Evolutionary conservation across 768 basidiomycete genomes (phyloP), one percentile per base, ranked within the genome.

Genomic region (Lyophyllum shimeji): DNA sequence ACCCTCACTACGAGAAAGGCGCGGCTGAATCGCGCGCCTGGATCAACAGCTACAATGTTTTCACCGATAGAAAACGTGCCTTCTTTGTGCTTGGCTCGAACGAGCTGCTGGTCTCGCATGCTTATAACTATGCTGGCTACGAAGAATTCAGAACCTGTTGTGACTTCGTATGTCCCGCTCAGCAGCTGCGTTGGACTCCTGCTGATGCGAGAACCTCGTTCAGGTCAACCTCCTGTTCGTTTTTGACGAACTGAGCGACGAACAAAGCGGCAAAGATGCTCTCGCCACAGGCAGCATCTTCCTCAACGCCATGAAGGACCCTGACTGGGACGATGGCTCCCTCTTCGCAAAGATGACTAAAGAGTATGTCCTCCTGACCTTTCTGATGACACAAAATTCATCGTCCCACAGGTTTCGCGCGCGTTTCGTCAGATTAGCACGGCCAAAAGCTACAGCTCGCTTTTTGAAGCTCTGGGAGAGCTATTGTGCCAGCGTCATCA

Each of bases 211-310:
- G 21, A 21, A 27, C 48, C 29, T 12, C 39, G 45, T 29, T 37
- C 40, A 79, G 79, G 73, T 85, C 56, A 85, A 87, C 62, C 70
- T 83, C 12, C 76, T 88, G 25, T 87, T 85, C 70, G 81, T 83
- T 55, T 75, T 86, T 47, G 87, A 88, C 67, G 86, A 87, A 68
- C 76, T 85, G 51, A 86, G 83, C 66, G 85, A 87, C 59, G 84
- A 86, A 55, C 86, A 86, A 65, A 77, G 72, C 63, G 81, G 80
- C 24, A 69, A 70, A 52, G 85, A 81, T 46, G 86, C 83, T 39
- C 74, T 74, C 42, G 71, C 70, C 23, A 85, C 82, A 25, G 82
- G 83, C 17, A 72, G 78, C 46, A 72, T 79, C 21, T 81, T 82
- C 58, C 68, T 82, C 47, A 76, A 80, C 53, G 79, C 79, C 11